Conservation (phyloP, 441 rosid genomes). For the Lepidium campestre region DNA sequence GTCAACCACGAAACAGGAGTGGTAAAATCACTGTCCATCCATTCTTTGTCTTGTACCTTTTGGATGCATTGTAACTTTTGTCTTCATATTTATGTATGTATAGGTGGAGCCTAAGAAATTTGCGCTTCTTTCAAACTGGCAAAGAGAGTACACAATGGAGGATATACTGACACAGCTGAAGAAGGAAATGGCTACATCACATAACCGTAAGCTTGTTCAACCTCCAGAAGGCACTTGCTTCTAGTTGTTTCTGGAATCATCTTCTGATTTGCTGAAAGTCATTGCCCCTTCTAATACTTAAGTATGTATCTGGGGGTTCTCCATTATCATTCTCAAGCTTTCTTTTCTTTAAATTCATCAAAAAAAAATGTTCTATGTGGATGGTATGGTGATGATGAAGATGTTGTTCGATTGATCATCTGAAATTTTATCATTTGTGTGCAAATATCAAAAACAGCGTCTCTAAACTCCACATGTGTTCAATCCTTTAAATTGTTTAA, state of each 20-base stretch:
- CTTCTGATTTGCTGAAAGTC: slow-evolving; percentile 11
- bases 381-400: slow-evolving; percentile 25
- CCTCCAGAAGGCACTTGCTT: slow-evolving; percentile 98
- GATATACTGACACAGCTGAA: slow-evolving; percentile 91
- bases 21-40: slow-evolving; percentile 29
- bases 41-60: neutral
- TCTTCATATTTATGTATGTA: neutral
- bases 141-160: slow-evolving; percentile 95
- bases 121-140: slow-evolving; percentile 86
- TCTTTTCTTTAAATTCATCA: neutral
- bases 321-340: slow-evolving; percentile 22
- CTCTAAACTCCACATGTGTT: slow-evolving; percentile 10
- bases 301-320: slow-evolving; percentile 20
- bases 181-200: slow-evolving; percentile 96
- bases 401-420: slow-evolving; percentile 27
- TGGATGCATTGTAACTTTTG: neutral
- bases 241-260: slow-evolving; percentile 37
- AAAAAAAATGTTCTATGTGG: slow-evolving; percentile 16
- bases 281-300: slow-evolving; percentile 12
- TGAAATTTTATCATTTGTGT: slow-evolving; percentile 30
- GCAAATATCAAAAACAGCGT: slow-evolving; percentile 23
- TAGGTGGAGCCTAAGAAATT: slow-evolving; percentile 96
- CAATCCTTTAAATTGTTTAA: neutral
- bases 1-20: slow-evolving; percentile 96
- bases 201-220: slow-evolving; percentile 94